Evolutionary conservation across 1,284 basidiomycete species (phyloP), one percentile per base, ranked within the genome.

Genomic region (Papiliotrema nemorosa): DNA sequence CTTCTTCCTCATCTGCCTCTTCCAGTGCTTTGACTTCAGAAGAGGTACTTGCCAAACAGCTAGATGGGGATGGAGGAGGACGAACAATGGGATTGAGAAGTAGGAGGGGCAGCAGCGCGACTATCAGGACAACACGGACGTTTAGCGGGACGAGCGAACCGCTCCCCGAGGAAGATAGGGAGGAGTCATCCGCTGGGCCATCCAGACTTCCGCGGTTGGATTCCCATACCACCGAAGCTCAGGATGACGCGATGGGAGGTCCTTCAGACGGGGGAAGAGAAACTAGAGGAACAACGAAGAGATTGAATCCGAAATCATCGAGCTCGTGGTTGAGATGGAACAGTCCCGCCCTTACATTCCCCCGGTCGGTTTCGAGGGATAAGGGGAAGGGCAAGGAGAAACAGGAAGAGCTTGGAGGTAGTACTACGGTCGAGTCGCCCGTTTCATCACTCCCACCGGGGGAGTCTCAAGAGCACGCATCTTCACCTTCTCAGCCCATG

Each of bases 301-400:
- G 48, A 7, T 52, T 70, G 13, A 70, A 70, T 38, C 66, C 69
- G 13, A 72, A 72, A 53, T 18, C 47, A 5, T 67, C 64, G 0
- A 60, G 48, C 5, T 63, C 64, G 25, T 73, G 70, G 70, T 41
- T 69, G 14, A 54, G 65, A 20, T 73, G 70, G 70, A 64, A 63
- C 39, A 58, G 59, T 6, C 63, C 64, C 3, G 50, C 66, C 1
- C 63, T 66, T 5, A 53, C 64, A 3, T 71, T 70, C 34, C 67
- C 69, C 31, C 48, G 52, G 14, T 58, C 55, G n/a, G 27, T 42
- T 5, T 51, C 48, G 7, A 49, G 29, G 29, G 50, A 29, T 18
- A 65, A 59, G 49, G 61, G 58, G 14, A 69, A 69, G 48, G 66
- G 64, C n/a, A 72, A 68, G 49, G 62, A 47, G 16, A 54, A 47